Base-by-base conservation (phyloP, 179 eudicot genomes). In the Spergularia azorica region DNA sequence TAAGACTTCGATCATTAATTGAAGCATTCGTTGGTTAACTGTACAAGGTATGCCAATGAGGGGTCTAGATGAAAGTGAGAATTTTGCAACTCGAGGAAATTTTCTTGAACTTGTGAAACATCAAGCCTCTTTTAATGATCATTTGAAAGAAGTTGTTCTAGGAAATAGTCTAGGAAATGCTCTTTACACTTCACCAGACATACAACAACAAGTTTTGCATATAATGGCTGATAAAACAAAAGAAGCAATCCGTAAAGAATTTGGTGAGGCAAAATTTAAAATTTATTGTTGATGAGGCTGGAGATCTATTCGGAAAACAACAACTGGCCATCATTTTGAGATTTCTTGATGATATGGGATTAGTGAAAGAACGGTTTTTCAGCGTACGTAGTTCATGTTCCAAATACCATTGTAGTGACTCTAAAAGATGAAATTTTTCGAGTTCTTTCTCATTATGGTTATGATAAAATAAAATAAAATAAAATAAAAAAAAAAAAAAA, bases 51-150 rank as follows among this genome's bases (percentile, higher is more conserved):
- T 18, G 16, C 58, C 70, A 4, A 17, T 51, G 59, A 69, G 74
- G 55, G 74, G 74, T 26, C 48, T 46, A 52, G 74, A 71, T 52
- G 74, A 71, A 57, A 71, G 74, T 21, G 60, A 36, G 56, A 56
- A 55, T 0, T 54, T 50, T 14, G 16, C 41, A 14, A 71, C 57
- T 38, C 75, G 64, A 5, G 75, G 63, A 3, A 71, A 71, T 71
- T 71, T 71, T 71, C 48, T 57, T 39, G 75, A 71, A 52, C 73
- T 70, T 52, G 6, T 52, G 6, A 32, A 70, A 15, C 11, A 36
- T 36, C 17, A 21, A 12, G 36, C 75, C 0, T 71, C 52, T 15
- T 57, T 55, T 71, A 15, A 57, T 8, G 9, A 39, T 4, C 32
- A 71, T 6, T 17, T 56, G 18, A 12, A 16, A 8, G 60, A 8